Base-by-base conservation (phyloP, 2,329 filamentous ascomycete species). In the Ceratocystis cubensis region DNA sequence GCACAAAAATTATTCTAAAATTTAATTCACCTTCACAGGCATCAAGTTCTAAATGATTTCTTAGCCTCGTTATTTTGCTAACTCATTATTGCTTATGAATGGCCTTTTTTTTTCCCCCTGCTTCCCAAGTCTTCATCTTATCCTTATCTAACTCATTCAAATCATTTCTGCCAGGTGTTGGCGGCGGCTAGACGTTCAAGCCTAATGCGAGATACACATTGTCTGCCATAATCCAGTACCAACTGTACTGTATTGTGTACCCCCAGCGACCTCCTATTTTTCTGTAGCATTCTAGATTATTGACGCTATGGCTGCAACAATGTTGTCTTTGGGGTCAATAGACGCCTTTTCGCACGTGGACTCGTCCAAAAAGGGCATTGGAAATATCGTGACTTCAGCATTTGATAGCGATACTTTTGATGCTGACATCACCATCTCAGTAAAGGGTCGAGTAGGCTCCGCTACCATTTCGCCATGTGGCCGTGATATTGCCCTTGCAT, bases 391-490 rank as follows among this genome's bases (percentile, higher is more conserved):
- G 71, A 84, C 82, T 72, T 86, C 84, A 66, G 88, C 90, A 48
- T 91, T 86, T 71, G 89, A 96, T 70, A 96, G 91, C 75, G 86
- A 89, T 65, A 96, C 89, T 44, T 96, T 96, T 71, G 90, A 91
- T 71, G 84, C 87, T 69, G 88, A 95, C 76, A 87, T 88, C 64
- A 89, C 87, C 1, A 92, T 96, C 71, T 86, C 89, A 72, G 88
- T 96, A 64, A 87, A 92, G 70, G 83, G 83, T n/a, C 75, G 84
- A 25, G 90, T 96, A 64, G 91, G 91, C 61, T 95, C 93, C 5
- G 92, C 93, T 71, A 93, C 91, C 68, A 96, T 96, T 75, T 95
- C 92, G 22, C 92, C 92, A 1, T 92, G 88, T 69, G 91, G 93
- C 62, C 84, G 93, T 71, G 93, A 96, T 77, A 85, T 96, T 66